phyloP scores from a whole-genome alignment of 2,329 filamentous ascomycete species.

The Phialemoniopsis sp. region DNA sequence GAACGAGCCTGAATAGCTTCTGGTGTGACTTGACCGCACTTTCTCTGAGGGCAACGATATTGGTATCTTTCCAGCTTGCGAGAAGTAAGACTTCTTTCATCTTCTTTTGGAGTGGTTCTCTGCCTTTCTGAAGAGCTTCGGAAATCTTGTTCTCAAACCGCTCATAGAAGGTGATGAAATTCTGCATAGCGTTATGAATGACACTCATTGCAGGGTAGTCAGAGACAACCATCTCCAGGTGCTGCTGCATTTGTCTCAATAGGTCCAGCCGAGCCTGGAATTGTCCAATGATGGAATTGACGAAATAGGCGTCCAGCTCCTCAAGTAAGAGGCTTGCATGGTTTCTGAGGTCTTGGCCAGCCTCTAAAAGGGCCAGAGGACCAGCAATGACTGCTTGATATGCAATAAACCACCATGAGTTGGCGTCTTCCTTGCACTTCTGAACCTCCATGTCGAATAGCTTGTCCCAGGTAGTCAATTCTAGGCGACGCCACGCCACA shows the following conservation, averaged over 20 bases:
- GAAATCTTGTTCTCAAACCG: conserved; percentile 65
- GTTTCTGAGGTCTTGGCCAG: conserved; percentile 51
- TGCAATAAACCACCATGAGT: conserved; percentile 93
- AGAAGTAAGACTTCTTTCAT: conserved; percentile 91
- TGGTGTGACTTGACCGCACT: conserved; percentile 87
- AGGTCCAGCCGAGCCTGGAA: conserved; percentile 69
- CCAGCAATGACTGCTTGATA: conserved; percentile 84
- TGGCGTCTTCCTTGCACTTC: conserved; percentile 73
- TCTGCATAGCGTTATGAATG: conserved; percentile 63
- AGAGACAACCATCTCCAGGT: conserved; percentile 57
- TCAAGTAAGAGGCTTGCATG: conserved; percentile 69
- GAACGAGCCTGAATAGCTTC: conserved; percentile 86
- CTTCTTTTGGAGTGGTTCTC: conserved; percentile 76
- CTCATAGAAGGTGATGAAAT: conserved; percentile 72
- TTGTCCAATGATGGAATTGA: conserved; percentile 75
- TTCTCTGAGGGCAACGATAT: conserved; percentile 82
- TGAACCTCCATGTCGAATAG: conserved; percentile 80
- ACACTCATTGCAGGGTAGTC: conserved; percentile 55
- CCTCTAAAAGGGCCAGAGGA: conserved; percentile 57
- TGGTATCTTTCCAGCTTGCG: conserved; percentile 97
- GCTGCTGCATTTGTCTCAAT: conserved; percentile 59
- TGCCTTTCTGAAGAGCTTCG: conserved; percentile 63
- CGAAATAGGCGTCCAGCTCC: conserved; percentile 76
- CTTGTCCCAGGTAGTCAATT: conserved; percentile 87
- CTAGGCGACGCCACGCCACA: conserved; percentile 84